Base-by-base conservation (phyloP, 305 asterid species). In the Ajuga reptans region DNA sequence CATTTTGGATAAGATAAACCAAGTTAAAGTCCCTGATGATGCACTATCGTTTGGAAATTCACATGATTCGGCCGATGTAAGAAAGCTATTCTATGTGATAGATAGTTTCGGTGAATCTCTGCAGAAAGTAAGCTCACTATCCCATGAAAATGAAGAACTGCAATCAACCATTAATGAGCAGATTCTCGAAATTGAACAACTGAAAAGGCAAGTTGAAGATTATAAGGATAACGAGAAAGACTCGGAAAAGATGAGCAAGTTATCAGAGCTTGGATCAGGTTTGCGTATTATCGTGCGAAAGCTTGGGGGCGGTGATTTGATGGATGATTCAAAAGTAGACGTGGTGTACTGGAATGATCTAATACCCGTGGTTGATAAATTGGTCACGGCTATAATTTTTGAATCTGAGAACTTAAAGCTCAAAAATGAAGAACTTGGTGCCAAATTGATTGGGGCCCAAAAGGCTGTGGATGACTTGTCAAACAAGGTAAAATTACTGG, bases 371-470 rank as follows among this genome's bases (percentile, higher is more conserved):
- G 85, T 94, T 51, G 97, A 91, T 42, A 85, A 79, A 74, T 82
- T 85, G 73, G 81, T 85, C 73, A 74, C 72, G 79, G 78, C 86
- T 50, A 71, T 66, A 68, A 66, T 83, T 59, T 54, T 45, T 41
- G 98, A 94, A 75, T 87, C 93, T 9, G 92, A 85, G 77, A 81
- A 61, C 73, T 82, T 84, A 71, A 88, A 83, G 79, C 78, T 85
- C 27, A 80, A 83, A 80, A 81, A 73, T 67, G 94, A 85, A 75
- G 96, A 89, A 70, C 92, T 93, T 66, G 84, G 82, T 51, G 74
- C 83, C 83, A 81, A 87, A 74, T 82, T 93, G 81, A 81, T 80
- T 47, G 89, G 77, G 78, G 77, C 84, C 68, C 85, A 86, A 69
- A 89, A 79, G 74, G 82, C 75, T 72, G 85, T 81, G 51, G 95